phyloP scores from a whole-genome alignment of 768 basidiomycete species.

The Hemileccinum rubropunctum region DNA sequence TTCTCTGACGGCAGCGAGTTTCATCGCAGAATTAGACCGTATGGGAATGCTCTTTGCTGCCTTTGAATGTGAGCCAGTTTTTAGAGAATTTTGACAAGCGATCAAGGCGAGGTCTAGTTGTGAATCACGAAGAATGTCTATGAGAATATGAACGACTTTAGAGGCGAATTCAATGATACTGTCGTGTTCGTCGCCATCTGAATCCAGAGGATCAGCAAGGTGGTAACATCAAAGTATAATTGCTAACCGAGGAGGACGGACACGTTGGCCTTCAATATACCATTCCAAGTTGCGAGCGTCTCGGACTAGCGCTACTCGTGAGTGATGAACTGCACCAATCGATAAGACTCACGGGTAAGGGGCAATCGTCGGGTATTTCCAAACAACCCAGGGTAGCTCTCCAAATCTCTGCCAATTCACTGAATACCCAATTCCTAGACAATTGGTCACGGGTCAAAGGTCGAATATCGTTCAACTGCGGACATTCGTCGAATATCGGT shows the following conservation, averaged over 20 bases:
- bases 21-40: conserved; percentile 47
- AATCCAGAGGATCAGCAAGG: conserved; percentile 7
- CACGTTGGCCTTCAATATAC: conserved; percentile 51
- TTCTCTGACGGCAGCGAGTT: conserved; percentile 54
- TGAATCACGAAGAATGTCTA: conserved; percentile 46
- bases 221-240: conserved; percentile 4
- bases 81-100: conserved; percentile 15
- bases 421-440: conserved; percentile 48
- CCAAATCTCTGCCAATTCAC: conserved; percentile 54
- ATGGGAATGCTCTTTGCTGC: conserved; percentile 1
- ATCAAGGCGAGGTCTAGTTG: conserved; percentile 42
- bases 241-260: conserved; percentile 53
- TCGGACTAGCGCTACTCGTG: conserved; percentile 36
- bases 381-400: conserved; percentile 42
- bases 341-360: conserved; percentile 47
- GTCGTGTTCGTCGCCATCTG: conserved; percentile 45
- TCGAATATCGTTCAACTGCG: conserved; percentile 51
- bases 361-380: conserved; percentile 42
- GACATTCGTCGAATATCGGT: conserved; percentile 52
- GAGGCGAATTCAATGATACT: conserved; percentile 39
- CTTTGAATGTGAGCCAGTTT: conserved; percentile 2
- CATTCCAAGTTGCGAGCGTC: conserved; percentile 55
- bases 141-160: conserved; percentile 42
- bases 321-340: not conserved
- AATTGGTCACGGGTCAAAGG: conserved; percentile 59